Evolutionary conservation across 305 asterid genomes (phyloP).

Genomic region (Andrographis paniculata): DNA sequence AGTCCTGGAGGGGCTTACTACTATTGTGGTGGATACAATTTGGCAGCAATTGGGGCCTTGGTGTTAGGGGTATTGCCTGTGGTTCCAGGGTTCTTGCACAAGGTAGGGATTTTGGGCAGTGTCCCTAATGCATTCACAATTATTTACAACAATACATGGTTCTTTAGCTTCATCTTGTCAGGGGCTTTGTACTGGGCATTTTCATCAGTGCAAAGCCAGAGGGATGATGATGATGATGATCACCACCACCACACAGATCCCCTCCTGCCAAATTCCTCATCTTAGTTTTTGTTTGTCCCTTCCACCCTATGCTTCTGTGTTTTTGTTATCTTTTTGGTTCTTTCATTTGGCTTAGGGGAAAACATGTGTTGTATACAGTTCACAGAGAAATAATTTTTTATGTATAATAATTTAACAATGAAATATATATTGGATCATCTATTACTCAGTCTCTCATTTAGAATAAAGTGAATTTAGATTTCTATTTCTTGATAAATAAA

Average conservation of each 20-base stretch:
- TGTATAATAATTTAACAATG: too few species aligned
- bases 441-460: too few species aligned
- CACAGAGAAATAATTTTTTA: too few species aligned
- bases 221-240: neutral
- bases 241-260: conserved; percentile 23
- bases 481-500: too few species aligned
- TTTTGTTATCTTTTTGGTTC: neutral
- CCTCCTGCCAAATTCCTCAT: conserved; percentile 23
- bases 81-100: conserved; percentile 72
- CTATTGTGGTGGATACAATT: conserved; percentile 56
- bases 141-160: conserved; percentile 79
- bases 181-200: conserved; percentile 47
- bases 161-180: conserved; percentile 66
- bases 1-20: conserved; percentile 53
- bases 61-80: conserved; percentile 69
- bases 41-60: conserved; percentile 51
- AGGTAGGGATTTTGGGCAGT: conserved; percentile 43
- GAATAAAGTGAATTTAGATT: too few species aligned
- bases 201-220: conserved; percentile 20
- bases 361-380: too few species aligned
- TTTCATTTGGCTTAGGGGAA: too few species aligned
- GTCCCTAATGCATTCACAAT: conserved; percentile 23
- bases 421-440: too few species aligned
- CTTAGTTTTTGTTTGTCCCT: neutral
- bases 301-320: neutral